A percentile compares a stretch with the other conserved stretches of the same genome.
Conservation (phyloP, 768 basidiomycete genomes). For the Omphalotus guepiniiformis region DNA sequence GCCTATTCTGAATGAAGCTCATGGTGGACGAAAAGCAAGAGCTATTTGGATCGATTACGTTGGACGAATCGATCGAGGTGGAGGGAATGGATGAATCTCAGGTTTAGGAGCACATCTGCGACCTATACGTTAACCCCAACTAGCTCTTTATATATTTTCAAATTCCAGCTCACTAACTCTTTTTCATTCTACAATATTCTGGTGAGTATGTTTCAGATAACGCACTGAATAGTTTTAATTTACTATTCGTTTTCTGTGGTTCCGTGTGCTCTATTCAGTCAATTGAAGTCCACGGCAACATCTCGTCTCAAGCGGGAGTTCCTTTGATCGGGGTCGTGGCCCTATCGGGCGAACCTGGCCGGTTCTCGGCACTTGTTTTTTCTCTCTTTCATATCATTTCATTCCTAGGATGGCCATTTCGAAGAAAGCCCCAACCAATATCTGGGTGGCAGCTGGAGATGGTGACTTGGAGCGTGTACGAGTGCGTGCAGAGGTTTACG, state of each 20-base stretch:
- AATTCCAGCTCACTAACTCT: no score
- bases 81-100: not conserved
- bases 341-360: no score
- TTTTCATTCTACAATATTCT: no score
- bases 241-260: not conserved
- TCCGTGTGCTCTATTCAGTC: not conserved
- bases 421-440: conserved; percentile 47
- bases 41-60: not conserved
- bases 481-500: conserved; percentile 37
- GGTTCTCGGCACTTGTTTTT: no score
- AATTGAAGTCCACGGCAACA: no score
- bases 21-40: not conserved
- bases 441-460: conserved; percentile 93
- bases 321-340: no score
- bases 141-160: no score
- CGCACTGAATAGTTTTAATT: not conserved
- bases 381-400: not conserved
- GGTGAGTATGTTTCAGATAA: no score
- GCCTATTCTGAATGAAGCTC: not conserved
- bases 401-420: not conserved
- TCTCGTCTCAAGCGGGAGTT: no score
- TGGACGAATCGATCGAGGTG: conserved; percentile 1
- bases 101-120: conserved; percentile 3
- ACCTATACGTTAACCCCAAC: not conserved
- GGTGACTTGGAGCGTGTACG: conserved; percentile 77